A percentile compares a stretch with the other conserved stretches of the same genome.
Conservation (phyloP, 2,329 filamentous ascomycete species). For the Xylogone sp. region DNA sequence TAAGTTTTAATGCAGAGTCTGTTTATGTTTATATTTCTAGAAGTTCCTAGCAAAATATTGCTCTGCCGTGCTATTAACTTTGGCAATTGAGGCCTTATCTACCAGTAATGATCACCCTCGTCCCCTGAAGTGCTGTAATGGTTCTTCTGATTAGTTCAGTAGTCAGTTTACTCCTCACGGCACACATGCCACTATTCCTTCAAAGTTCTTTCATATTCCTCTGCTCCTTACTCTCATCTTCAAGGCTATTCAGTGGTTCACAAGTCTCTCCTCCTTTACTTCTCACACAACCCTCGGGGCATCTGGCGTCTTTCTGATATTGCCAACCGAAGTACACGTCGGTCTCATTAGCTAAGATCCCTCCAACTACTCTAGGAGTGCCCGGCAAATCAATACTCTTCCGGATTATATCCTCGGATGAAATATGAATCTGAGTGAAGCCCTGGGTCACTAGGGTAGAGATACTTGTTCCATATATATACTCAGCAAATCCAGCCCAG, state of each 20-base stretch:
- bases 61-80: too few relatives aligned
- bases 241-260: neutral
- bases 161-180: too few relatives aligned
- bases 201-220: neutral
- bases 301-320: constrained; percentile 30
- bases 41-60: too few relatives aligned
- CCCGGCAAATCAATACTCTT: constrained; percentile 34
- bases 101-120: too few relatives aligned
- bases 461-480: constrained; percentile 50
- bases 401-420: constrained; percentile 42
- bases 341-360: constrained; percentile 48
- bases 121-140: too few relatives aligned
- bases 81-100: too few relatives aligned
- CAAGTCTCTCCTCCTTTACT: constrained; percentile 6
- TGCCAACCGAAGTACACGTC: constrained; percentile 53
- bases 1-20: too few relatives aligned
- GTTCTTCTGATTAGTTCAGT: too few relatives aligned
- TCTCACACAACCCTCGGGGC: constrained; percentile 18
- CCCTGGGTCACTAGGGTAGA: constrained; percentile 40
- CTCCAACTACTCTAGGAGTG: constrained; percentile 36
- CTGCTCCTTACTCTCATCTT: constrained; percentile 2
- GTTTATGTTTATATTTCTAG: too few relatives aligned
- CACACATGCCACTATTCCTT: too few relatives aligned
- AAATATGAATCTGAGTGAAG: constrained; percentile 48
- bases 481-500: constrained; percentile 52